Evolutionary conservation across 2,329 filamentous ascomycete genomes (phyloP), one percentile per base, ranked within the genome.

Genomic region (Akanthomyces dipterigenus): DNA sequence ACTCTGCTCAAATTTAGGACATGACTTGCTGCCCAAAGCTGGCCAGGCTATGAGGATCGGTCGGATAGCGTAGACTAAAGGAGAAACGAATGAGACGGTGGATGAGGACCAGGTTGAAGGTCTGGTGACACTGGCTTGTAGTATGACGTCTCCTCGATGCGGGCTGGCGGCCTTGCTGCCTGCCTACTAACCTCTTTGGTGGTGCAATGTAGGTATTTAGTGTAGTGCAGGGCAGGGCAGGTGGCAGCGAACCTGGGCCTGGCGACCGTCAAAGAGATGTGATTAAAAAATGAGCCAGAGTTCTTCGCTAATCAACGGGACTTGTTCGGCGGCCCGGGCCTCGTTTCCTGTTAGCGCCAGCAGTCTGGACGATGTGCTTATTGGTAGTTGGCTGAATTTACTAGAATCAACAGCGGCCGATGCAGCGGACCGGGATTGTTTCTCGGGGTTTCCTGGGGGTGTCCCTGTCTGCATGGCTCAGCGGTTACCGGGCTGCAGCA

Each of bases 41-140:
- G 20, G 3, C 34, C 18, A 31, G 31, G 34, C 9, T 11, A 49
- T 38, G 36, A 60, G 38, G 48, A 45, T 51, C 36, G 34, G 28
- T 48, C 8, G 28, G 26, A 7, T 31, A 36, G 46, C 18, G n/a
- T 43, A n/a, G 36, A n/a, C n/a, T 12, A 36, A 53, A 43, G 24
- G 34, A 45, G 56, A 60, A 43, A 24, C 18, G 36, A 50, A 59
- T 50, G 36, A 49, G 56, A 59, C 46, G 48, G 22, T 51, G 46
- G 24, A 14, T 3, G 14, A 51, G 46, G n/a, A 36, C 36, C 24
- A 28, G 56, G 56, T 26, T 36, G 36, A 40, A 24, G 56, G 56
- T 60, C 56, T 60, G 56, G 56, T 60, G 56, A 60, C 56, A 34
- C 48, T 60, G 48, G 56, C 56, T 53, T 60, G 56, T 53, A 48